Evolutionary conservation across 169 alveolate genomes (phyloP).

Genomic region (Besnoitia besnoiti): DNA sequence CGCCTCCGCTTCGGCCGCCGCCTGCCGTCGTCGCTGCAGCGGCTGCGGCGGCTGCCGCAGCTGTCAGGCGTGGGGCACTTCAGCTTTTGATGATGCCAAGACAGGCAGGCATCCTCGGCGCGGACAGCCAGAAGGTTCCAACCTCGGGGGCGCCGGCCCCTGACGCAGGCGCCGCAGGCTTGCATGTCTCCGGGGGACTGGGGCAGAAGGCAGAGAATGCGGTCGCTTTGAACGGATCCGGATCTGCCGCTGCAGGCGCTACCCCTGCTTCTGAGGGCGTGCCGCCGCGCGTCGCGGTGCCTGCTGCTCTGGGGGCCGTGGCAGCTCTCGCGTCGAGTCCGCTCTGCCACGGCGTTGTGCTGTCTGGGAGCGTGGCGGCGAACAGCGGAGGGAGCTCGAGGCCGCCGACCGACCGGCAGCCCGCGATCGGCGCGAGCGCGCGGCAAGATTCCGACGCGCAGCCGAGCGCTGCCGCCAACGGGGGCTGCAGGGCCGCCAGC

Average conservation of each 20-base stretch:
- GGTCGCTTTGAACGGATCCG: background rate
- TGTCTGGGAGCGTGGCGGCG: too few relatives aligned
- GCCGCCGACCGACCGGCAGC: too few relatives aligned
- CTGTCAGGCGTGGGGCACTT: background rate
- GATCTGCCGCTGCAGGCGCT: too few relatives aligned
- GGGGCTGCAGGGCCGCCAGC: too few relatives aligned
- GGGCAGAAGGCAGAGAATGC: background rate
- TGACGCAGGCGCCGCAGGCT: too few relatives aligned
- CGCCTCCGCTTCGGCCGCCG: background rate
- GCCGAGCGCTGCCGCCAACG: too few relatives aligned
- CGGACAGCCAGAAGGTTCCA: background rate
- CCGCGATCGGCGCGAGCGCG: too few relatives aligned
- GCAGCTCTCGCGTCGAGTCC: background rate
- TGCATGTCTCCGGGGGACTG: background rate
- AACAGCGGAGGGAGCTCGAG: too few relatives aligned
- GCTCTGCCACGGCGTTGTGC: too few relatives aligned
- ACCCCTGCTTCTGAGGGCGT: background rate
- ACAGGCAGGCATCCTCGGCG: background rate
- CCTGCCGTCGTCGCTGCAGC: constrained; percentile 2
- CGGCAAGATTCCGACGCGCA: too few relatives aligned
- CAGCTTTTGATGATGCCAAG: constrained; percentile 5
- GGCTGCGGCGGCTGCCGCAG: constrained; percentile 17
- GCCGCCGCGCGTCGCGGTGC: background rate
- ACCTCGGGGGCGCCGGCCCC: background rate
- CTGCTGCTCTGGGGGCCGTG: background rate